Conservation (phyloP, 2,329 filamentous ascomycete genomes). For the Elsinoe perseae region DNA sequence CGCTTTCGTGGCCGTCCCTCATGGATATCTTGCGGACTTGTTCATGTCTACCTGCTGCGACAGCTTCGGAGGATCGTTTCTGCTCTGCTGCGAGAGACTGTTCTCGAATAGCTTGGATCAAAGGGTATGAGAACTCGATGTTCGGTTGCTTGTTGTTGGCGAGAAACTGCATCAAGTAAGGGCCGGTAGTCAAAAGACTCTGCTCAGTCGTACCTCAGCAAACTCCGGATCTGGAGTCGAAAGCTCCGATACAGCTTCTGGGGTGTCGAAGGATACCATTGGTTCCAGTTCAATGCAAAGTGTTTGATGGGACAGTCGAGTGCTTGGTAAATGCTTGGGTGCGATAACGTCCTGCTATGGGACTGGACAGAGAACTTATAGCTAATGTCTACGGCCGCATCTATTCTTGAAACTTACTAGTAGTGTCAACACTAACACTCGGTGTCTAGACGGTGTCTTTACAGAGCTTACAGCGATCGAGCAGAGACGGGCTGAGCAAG, state of each 20-base stretch:
- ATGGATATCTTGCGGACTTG: constrained; percentile 23
- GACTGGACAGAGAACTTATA: neutral
- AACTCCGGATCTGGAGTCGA: neutral
- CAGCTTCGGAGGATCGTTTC: neutral
- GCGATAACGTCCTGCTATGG: neutral
- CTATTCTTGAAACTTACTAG: neutral
- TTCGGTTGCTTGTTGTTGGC: neutral
- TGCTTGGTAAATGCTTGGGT: too few relatives aligned
- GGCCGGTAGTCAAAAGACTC: too few relatives aligned
- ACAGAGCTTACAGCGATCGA: neutral
- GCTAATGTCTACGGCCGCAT: neutral
- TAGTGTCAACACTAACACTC: neutral
- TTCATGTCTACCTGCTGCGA: neutral
- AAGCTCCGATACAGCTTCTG: neutral
- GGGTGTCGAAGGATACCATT: neutral
- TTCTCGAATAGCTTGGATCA: neutral
- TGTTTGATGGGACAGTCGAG: neutral
- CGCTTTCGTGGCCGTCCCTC: constrained; percentile 30
- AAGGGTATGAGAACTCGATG: neutral
- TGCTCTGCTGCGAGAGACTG: neutral
- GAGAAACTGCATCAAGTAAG: neutral
- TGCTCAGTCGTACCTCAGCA: neutral
- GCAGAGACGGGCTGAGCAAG: neutral
- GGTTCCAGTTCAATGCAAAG: neutral
- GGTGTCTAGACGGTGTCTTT: neutral